A percentile compares a stretch with the other conserved stretches of the same genome.
Conservation (phyloP, 257 asterid genomes). For the Solanum medicagineum region DNA sequence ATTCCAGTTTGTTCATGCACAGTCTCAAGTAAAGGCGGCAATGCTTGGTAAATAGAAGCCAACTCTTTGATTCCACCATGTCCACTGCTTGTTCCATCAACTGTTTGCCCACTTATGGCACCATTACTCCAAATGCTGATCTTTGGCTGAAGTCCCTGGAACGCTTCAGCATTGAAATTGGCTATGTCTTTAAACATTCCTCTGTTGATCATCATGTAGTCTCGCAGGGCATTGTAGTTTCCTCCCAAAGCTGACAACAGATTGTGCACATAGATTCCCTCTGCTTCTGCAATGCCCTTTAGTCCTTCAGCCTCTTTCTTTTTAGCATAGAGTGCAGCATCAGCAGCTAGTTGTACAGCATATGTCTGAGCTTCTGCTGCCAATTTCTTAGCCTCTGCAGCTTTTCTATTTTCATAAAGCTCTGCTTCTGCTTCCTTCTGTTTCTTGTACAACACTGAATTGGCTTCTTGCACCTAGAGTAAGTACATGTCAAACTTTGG, state of each 20-base stretch:
- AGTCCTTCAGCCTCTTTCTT: conserved; percentile 57
- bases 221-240: conserved; percentile 33
- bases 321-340: conserved; percentile 43
- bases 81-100: not conserved
- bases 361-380: conserved; percentile 36
- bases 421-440: conserved; percentile 49
- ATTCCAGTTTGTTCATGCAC: conserved; percentile 64
- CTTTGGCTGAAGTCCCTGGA: conserved; percentile 48
- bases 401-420: conserved; percentile 35
- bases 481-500: not conserved
- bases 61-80: conserved; percentile 33
- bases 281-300: conserved; percentile 40
- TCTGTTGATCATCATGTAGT: conserved; percentile 40
- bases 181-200: conserved; percentile 44
- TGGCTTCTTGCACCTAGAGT: conserved; percentile 46
- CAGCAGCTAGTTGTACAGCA: conserved; percentile 23
- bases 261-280: conserved; percentile 30
- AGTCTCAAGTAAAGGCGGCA: conserved; percentile 50
- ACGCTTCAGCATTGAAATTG: conserved; percentile 36
- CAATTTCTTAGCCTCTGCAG: conserved; percentile 37
- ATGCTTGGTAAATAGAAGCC: conserved; percentile 37
- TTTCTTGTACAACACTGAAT: conserved; percentile 54
- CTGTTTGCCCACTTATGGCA: not conserved
- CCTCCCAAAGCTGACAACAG: conserved; percentile 43
- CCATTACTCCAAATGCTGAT: conserved; percentile 51